A percentile compares a stretch with the other conserved stretches of the same genome.
Evolutionary conservation across 257 asterid genomes (phyloP).

Genomic region (Sherardia arvensis): DNA sequence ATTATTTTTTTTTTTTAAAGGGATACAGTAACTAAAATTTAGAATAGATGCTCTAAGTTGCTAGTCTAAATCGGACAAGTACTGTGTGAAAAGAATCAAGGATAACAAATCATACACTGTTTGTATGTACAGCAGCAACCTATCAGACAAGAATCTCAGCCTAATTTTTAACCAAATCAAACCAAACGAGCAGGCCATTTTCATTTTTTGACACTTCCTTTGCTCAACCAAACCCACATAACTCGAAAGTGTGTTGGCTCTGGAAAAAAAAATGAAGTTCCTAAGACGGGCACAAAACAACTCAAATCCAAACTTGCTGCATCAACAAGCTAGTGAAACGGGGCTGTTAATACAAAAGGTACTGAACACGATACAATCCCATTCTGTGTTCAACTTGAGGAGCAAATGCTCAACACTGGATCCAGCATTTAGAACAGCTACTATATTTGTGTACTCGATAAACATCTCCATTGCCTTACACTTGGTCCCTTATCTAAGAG

Average conservation of each 20-base stretch:
- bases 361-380: conserved; percentile 8
- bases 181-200: conserved; percentile 16
- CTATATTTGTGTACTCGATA: conserved; percentile 35
- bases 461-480: conserved; percentile 54
- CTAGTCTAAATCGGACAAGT: not conserved
- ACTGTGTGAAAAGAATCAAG: conserved; percentile 7
- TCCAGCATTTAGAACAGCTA: not conserved
- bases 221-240: conserved; percentile 14
- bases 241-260: conserved; percentile 11
- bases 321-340: conserved; percentile 16
- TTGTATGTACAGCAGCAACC: conserved; percentile 31
- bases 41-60: no score
- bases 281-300: conserved; percentile 16
- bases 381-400: conserved; percentile 6
- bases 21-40: no score
- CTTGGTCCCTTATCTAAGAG: conserved; percentile 69
- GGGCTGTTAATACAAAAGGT: conserved; percentile 1
- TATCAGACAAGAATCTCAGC: conserved; percentile 12
- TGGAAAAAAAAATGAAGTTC: conserved; percentile 6
- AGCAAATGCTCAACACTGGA: conserved; percentile 19
- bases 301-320: conserved; percentile 12
- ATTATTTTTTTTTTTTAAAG: no score
- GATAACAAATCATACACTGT: conserved; percentile 26
- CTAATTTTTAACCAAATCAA: conserved; percentile 23
- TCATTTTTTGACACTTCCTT: conserved; percentile 10